A percentile compares a stretch with the other conserved stretches of the same genome.
These are phyloP conservation scores for Magnolia changhungtana DNA, from an alignment of 164 flowering plant genomes.

Conservation along the genomic window DNA sequence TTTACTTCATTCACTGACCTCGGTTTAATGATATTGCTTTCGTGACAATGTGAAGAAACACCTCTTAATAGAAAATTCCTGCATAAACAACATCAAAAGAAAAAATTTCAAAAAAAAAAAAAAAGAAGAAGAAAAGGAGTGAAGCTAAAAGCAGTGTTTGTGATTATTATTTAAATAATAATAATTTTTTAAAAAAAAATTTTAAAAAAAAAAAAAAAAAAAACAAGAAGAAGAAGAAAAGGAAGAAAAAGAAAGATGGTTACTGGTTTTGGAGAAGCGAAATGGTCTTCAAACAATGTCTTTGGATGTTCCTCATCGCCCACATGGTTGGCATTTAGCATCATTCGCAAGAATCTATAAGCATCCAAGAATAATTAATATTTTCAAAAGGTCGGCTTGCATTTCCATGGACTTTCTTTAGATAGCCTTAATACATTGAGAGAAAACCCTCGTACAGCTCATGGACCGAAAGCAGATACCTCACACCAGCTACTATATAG, in stretches of 20 bases:
- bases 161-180: background rate
- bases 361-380: background rate
- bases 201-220: too few relatives aligned
- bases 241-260: background rate
- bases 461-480: too few relatives aligned
- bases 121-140: background rate
- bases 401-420: background rate
- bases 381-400: background rate
- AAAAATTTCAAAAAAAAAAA: background rate
- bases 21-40: background rate
- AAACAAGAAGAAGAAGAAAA: background rate
- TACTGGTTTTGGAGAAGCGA: conserved; percentile 7
- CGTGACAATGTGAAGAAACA: conserved; percentile 5
- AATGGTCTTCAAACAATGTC: conserved; percentile 20
- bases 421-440: background rate
- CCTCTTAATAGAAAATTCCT: conserved; percentile 4
- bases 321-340: conserved; percentile 11
- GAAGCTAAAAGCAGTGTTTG: too few relatives aligned
- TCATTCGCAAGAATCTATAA: background rate
- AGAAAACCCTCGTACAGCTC: too few relatives aligned
- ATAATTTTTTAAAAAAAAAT: too few relatives aligned
- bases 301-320: conserved; percentile 16
- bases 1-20: background rate
- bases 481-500: too few relatives aligned
- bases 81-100: background rate